phyloP scores from a whole-genome alignment of 2,329 filamentous ascomycete genomes.

The Exophiala sp. region DNA sequence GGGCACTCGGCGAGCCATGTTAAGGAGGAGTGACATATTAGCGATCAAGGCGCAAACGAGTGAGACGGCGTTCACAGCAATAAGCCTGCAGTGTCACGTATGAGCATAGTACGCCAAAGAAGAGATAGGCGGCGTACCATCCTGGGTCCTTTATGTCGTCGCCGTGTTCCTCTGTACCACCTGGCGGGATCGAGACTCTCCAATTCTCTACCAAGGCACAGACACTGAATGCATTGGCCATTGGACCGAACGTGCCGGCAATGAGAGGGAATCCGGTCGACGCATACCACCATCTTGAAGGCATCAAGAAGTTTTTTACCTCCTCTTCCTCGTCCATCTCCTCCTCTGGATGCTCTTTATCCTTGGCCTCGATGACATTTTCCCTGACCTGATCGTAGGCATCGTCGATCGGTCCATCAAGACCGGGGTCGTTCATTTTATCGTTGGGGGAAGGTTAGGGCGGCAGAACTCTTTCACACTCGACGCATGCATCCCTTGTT shows the following conservation, averaged over 20 bases:
- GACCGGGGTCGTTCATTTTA: slow-evolving; percentile 52
- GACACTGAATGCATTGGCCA: slow-evolving; percentile 54
- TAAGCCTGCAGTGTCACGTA: slow-evolving; percentile 37
- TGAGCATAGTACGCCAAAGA: neutral
- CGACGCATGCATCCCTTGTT: too few relatives aligned
- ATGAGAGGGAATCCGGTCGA: slow-evolving; percentile 57
- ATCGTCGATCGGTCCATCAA: slow-evolving; percentile 48
- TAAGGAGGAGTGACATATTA: slow-evolving; percentile 55
- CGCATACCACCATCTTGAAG: slow-evolving; percentile 58
- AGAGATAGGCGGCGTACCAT: slow-evolving; percentile 40
- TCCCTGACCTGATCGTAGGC: slow-evolving; percentile 46
- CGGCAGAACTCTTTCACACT: neutral
- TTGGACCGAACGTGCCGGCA: slow-evolving; percentile 54
- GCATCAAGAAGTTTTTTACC: slow-evolving; percentile 26
- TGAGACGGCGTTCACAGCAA: slow-evolving; percentile 55
- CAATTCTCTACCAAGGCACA: slow-evolving; percentile 56
- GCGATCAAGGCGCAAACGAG: slow-evolving; percentile 52
- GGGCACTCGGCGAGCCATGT: slow-evolving; percentile 55
- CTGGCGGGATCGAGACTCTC: slow-evolving; percentile 51
- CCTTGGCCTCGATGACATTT: slow-evolving; percentile 34
- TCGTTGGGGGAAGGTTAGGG: neutral
- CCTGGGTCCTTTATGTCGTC: slow-evolving; percentile 50
- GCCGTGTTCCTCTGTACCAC: slow-evolving; percentile 43
- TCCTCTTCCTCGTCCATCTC: slow-evolving; percentile 24
- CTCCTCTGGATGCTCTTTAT: slow-evolving; percentile 26